Conservation (phyloP, 768 basidiomycete species). For the Gymnopilus junonius region DNA sequence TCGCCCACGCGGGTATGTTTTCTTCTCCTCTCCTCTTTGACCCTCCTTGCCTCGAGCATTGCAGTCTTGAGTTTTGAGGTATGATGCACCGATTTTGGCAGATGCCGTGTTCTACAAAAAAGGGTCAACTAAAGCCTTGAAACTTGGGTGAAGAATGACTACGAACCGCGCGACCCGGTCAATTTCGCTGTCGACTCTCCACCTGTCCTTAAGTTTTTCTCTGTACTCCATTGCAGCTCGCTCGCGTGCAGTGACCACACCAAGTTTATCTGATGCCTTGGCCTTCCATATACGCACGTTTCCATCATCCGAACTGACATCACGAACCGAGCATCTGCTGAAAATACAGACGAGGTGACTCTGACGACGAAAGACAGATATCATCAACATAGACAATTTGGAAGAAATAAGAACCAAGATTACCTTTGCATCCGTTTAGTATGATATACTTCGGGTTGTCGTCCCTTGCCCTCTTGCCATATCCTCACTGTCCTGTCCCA, state of each 20-base stretch:
- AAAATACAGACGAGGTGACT: constrained; percentile 87
- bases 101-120: constrained; percentile 65
- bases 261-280: constrained; percentile 89
- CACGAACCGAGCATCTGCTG: constrained; percentile 90
- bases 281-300: constrained; percentile 97
- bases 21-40: constrained; percentile 93
- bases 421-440: constrained; percentile 99
- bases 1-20: constrained; percentile 88
- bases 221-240: constrained; percentile 93
- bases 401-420: constrained; percentile 15
- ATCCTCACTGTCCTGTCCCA: constrained; percentile 95
- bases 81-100: constrained; percentile 91
- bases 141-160: constrained; percentile 1
- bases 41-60: constrained; percentile 87
- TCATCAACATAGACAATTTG: not conserved
- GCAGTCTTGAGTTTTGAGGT: constrained; percentile 87
- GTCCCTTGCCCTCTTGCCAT: constrained; percentile 88
- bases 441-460: constrained; percentile 89
- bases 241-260: constrained; percentile 88
- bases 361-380: constrained; percentile 40
- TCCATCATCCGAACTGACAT: constrained; percentile 90
- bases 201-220: constrained; percentile 83
- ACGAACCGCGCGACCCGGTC: constrained; percentile 79
- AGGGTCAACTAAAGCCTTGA: not conserved
- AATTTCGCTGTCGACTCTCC: constrained; percentile 85